phyloP scores from a whole-genome alignment of 176 grass and related monocot genomes.

The Carex myosuroides region DNA sequence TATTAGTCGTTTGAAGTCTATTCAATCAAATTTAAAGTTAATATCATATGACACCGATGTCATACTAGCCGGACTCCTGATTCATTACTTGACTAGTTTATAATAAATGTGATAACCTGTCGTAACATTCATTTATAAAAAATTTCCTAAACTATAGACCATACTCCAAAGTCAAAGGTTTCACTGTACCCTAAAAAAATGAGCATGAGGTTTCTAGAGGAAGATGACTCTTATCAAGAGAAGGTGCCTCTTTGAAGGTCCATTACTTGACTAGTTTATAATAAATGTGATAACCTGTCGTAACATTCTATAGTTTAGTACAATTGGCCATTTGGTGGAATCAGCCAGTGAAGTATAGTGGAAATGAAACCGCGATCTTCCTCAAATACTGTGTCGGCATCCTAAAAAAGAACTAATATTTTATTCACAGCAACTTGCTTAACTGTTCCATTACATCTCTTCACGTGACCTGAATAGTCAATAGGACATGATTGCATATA shows the following conservation, averaged over 20 bases:
- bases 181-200: constrained; percentile 43
- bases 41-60: too few species aligned
- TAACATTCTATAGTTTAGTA: too few species aligned
- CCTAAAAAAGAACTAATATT: constrained; percentile 83
- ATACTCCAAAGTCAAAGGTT: constrained; percentile 41
- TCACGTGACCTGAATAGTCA: constrained; percentile 54
- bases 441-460: constrained; percentile 28
- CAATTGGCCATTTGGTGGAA: constrained; percentile 82
- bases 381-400: constrained; percentile 92
- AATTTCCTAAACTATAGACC: too few species aligned
- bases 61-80: too few species aligned
- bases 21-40: too few species aligned
- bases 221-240: constrained; percentile 34
- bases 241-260: constrained; percentile 37
- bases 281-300: too few species aligned
- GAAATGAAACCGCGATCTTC: constrained; percentile 90
- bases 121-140: too few species aligned
- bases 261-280: too few species aligned
- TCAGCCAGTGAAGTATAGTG: constrained; percentile 69
- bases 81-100: too few species aligned
- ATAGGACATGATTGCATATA: background rate
- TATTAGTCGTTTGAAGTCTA: too few species aligned
- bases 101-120: too few species aligned
- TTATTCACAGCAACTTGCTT: constrained; percentile 59
- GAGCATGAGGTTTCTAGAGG: constrained; percentile 29